These are phyloP conservation scores for Coelastrella sp. DNA, from an alignment of 139 green algal genomes.

Conservation along the genomic window DNA sequence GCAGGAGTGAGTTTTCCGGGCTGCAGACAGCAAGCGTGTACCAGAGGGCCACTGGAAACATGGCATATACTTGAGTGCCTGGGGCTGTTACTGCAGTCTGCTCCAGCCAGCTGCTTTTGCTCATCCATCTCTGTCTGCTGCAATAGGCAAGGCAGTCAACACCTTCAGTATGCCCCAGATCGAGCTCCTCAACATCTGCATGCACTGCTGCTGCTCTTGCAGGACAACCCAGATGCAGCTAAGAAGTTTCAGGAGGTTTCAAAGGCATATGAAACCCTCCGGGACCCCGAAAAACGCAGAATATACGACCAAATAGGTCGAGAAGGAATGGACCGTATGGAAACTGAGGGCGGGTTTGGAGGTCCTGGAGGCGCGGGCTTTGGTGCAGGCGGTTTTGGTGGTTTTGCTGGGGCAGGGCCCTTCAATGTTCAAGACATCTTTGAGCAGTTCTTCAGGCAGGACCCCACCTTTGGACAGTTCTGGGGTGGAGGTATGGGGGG, in stretches of 20 bases:
- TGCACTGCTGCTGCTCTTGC: neutral
- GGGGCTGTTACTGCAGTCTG: too few species aligned
- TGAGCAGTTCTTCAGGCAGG: slow-evolving; percentile 60
- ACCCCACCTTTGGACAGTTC: slow-evolving; percentile 53
- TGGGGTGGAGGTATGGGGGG: slow-evolving; percentile 48
- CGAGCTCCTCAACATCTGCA: neutral
- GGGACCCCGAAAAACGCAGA: slow-evolving; percentile 84
- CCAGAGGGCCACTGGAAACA: too few species aligned
- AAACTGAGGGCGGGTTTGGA: slow-evolving; percentile 55
- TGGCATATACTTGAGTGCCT: too few species aligned
- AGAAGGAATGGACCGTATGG: slow-evolving; percentile 77
- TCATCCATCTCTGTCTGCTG: neutral
- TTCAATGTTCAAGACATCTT: slow-evolving; percentile 62
- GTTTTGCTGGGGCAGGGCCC: slow-evolving; percentile 44
- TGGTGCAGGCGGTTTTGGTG: neutral
- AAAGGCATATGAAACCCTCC: slow-evolving; percentile 91
- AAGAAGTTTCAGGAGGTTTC: slow-evolving; percentile 89
- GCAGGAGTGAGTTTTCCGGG: too few species aligned
- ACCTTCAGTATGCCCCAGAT: too few species aligned
- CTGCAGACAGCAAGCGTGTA: too few species aligned
- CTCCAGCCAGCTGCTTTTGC: too few species aligned
- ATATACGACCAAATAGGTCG: slow-evolving; percentile 80
- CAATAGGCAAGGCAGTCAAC: too few species aligned
- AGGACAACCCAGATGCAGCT: slow-evolving; percentile 83
- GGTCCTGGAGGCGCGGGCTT: slow-evolving; percentile 52